Evolutionary conservation across 257 asterid species (phyloP).

Genomic region (Salvia hispanica): DNA sequence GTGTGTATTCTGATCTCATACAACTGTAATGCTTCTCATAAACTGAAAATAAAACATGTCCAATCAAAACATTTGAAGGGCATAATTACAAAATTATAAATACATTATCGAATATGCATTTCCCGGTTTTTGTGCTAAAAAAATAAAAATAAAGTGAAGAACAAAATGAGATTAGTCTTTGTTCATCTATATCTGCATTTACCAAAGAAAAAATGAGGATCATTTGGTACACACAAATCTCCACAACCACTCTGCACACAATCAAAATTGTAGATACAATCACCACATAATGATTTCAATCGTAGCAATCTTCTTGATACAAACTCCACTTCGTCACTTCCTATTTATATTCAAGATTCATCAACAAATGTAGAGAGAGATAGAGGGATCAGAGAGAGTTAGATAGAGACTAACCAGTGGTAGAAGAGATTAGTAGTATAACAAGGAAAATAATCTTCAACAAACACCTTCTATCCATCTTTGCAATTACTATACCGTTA

Average conservation of each 20-base stretch:
- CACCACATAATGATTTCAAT: background rate
- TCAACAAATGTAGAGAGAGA: background rate
- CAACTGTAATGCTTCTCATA: too few relatives aligned
- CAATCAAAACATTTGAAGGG: too few relatives aligned
- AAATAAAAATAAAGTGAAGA: too few relatives aligned
- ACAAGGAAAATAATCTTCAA: background rate
- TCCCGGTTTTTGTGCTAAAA: too few relatives aligned
- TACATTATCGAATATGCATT: too few relatives aligned
- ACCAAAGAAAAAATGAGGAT: too few relatives aligned
- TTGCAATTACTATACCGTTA: too few relatives aligned
- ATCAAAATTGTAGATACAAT: conserved; percentile 28
- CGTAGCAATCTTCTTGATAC: conserved; percentile 12
- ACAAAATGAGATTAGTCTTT: too few relatives aligned
- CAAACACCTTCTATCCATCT: background rate
- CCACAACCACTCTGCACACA: conserved; percentile 25
- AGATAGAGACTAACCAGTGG: conserved; percentile 22
- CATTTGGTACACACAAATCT: background rate
- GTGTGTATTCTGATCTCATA: too few relatives aligned
- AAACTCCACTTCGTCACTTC: conserved; percentile 1
- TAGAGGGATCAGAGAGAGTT: background rate
- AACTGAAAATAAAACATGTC: too few relatives aligned
- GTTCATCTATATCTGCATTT: too few relatives aligned
- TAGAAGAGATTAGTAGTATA: background rate
- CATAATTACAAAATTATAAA: too few relatives aligned
- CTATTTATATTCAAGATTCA: background rate